Conservation (phyloP, 2,329 filamentous ascomycete species). For the Penicillium sp. region DNA sequence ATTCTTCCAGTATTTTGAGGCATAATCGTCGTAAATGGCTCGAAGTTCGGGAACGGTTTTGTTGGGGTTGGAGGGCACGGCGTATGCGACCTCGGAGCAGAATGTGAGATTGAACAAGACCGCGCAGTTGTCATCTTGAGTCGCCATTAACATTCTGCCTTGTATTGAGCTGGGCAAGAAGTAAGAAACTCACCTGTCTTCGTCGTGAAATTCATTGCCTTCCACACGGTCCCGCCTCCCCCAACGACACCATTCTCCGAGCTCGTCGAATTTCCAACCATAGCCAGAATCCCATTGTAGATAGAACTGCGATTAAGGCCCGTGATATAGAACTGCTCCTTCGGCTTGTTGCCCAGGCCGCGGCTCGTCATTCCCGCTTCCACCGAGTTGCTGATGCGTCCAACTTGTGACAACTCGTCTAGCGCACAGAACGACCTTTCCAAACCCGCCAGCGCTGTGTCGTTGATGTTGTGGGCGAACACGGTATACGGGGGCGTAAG, state of each 20-base stretch:
- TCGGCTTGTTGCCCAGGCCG: conserved; percentile 65
- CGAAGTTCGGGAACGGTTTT: conserved; percentile 61
- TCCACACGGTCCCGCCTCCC: conserved; percentile 75
- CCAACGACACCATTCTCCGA: conserved; percentile 56
- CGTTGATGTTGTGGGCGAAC: conserved; percentile 65
- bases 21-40: conserved; percentile 73
- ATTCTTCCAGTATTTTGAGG: conserved; percentile 65
- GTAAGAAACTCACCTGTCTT: conserved; percentile 60
- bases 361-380: conserved; percentile 66
- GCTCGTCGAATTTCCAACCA: conserved; percentile 56
- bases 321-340: conserved; percentile 83
- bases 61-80: conserved; percentile 78
- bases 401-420: conserved; percentile 61
- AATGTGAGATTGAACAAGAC: conserved; percentile 84
- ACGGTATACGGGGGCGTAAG: conserved; percentile 69
- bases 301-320: conserved; percentile 67
- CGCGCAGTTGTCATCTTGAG: conserved; percentile 71
- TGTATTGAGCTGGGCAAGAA: conserved; percentile 22
- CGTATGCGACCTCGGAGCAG: conserved; percentile 84
- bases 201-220: conserved; percentile 69
- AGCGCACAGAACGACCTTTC: conserved; percentile 81
- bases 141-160: not conserved
- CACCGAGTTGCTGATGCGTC: conserved; percentile 58
- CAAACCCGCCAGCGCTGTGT: conserved; percentile 63
- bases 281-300: conserved; percentile 72